Base-by-base conservation (phyloP, 345 rosid species). In the Odontarrhena argentea region DNA sequence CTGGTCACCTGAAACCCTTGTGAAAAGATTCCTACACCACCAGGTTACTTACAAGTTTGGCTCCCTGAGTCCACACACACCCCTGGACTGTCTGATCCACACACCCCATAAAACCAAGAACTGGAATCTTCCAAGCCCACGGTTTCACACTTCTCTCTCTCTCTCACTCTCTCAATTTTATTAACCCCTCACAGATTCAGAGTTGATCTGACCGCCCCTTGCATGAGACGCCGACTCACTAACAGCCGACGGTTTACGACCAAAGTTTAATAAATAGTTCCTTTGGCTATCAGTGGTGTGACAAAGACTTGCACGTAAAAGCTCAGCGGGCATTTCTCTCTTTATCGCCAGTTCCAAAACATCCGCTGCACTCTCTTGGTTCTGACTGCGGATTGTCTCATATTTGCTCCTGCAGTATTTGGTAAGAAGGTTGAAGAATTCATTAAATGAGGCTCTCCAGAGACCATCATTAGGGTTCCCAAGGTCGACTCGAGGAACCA, bases 371-470 rank as follows among this genome's bases (percentile, higher is more conserved):
- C 63, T 70, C 7, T 78, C 68, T 55, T 77, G 82, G 60, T 74
- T 73, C 76, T 82, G 85, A 40, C 77, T 46, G 48, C 78, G 73
- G 63, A 95, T 91, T 0, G 96, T 84, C 46, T 95, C 97, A 26
- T 95, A 95, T 66, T 95, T 95, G 68, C 83, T 80, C 68, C 80
- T 77, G 81, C 99, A 95, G 74, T 95, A 95, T 82, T 95, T 95
- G 12, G 96, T 89, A 55, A 95, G 92, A 62, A 91, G 96, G n/a
- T 74, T 80, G 66, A 95, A 95, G 77, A 89, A 95, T 60, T 91
- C 96, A 74, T 89, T 81, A 74, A 95, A 95, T 1, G 99, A 91
- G 37, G 98, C 98, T 74, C 89, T 86, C 99, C 99, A 95, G 6
- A 95, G 86, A 8, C 82, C 79, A 73, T 79, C 87, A 63, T 83